Percentiles rank a stretch among this genome's conserved stretches.
phyloP scores from a whole-genome alignment of 148 eudicot species.

The Vaccinium darrowii region DNA sequence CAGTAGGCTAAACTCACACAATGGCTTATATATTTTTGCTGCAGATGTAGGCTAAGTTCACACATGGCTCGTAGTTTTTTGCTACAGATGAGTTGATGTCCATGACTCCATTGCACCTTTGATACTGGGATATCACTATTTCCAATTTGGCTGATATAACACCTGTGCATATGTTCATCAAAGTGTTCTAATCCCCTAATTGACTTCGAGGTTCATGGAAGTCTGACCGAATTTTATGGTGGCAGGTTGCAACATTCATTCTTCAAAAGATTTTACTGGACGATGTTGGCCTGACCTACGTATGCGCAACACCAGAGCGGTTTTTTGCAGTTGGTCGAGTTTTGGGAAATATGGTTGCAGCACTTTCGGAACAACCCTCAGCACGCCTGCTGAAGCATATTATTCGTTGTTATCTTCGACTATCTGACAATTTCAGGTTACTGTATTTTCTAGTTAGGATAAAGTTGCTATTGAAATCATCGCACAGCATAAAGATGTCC shows the following conservation, averaged over 20 bases:
- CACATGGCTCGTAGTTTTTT: not conserved
- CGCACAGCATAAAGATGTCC: not conserved
- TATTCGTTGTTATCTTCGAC: conserved; percentile 86
- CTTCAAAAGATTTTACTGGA: conserved; percentile 91
- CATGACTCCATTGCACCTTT: not conserved
- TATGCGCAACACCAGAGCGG: conserved; percentile 95
- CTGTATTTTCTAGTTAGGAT: conserved; percentile 5
- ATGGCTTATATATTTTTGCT: not conserved
- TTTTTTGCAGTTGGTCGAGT: conserved; percentile 95
- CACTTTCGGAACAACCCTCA: conserved; percentile 89
- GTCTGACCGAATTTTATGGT: conserved; percentile 16
- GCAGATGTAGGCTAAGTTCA: not conserved
- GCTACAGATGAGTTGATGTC: not conserved
- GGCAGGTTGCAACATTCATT: conserved; percentile 95
- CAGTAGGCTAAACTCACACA: not conserved
- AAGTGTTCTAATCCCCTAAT: not conserved
- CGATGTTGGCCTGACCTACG: conserved; percentile 94
- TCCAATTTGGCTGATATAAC: not conserved
- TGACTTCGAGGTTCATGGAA: conserved; percentile 6
- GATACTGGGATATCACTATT: not conserved
- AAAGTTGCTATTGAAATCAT: not conserved
- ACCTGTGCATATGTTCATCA: not conserved
- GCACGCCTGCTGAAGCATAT: conserved; percentile 85
- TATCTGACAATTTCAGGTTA: conserved; percentile 83
- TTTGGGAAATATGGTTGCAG: conserved; percentile 82